Conservation (phyloP, 306 rosid species). For the Luffa aegyptiaca region DNA sequence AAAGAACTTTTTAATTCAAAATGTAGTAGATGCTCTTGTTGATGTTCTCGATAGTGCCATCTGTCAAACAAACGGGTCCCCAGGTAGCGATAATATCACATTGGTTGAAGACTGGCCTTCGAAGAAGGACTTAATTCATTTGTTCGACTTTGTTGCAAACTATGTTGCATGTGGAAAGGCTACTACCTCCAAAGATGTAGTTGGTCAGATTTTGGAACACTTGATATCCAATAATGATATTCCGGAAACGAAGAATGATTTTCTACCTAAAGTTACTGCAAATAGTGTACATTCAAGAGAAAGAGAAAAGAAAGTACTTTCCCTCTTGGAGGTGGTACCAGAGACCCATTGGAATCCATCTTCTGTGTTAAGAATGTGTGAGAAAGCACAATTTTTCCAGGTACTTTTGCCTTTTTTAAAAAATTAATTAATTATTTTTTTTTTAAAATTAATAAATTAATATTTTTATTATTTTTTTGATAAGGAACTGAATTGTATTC, state of each 20-base stretch:
- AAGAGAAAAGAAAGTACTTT: conserved; percentile 85
- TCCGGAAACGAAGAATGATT: conserved; percentile 1
- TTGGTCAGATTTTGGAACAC: conserved; percentile 64
- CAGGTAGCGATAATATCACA: conserved; percentile 22
- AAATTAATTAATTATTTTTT: not conserved
- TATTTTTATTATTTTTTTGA: too few relatives aligned
- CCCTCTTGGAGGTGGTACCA: conserved; percentile 72
- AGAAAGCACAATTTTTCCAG: conserved; percentile 69
- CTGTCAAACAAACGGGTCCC: conserved; percentile 34
- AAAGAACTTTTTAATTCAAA: conserved; percentile 52
- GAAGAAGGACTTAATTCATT: conserved; percentile 49
- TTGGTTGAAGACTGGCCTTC: conserved; percentile 50
- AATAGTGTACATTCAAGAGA: conserved; percentile 33
- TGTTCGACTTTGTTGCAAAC: conserved; percentile 70
- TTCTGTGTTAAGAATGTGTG: conserved; percentile 58
- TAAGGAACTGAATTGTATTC: not conserved
- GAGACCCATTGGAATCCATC: conserved; percentile 75
- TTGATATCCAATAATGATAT: conserved; percentile 39
- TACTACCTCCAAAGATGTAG: conserved; percentile 49
- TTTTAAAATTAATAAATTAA: too few relatives aligned
- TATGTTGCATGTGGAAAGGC: conserved; percentile 73
- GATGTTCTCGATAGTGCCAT: conserved; percentile 37
- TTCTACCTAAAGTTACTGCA: conserved; percentile 23
- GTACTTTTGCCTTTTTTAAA: conserved; percentile 17
- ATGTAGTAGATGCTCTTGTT: conserved; percentile 59